phyloP scores from a whole-genome alignment of 192 early-diverging fungal genomes.

The Backusella australiensis region DNA sequence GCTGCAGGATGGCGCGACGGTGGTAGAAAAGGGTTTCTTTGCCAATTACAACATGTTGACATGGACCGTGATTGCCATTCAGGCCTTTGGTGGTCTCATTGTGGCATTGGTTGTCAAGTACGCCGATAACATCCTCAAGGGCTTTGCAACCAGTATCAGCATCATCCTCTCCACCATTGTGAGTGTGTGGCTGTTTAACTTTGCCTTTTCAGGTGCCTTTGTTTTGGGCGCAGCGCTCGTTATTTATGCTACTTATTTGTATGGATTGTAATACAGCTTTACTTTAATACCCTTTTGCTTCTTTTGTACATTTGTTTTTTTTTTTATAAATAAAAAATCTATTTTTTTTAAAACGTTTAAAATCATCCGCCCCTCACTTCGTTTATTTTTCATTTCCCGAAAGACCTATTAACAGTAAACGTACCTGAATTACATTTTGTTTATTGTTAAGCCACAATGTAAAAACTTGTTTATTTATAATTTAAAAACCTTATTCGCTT shows the following conservation, averaged over 20 bases:
- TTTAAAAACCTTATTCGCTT: not conserved
- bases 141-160: constrained; percentile 97
- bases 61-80: constrained; percentile 77
- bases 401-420: not conserved
- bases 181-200: constrained; percentile 84
- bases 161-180: constrained; percentile 89
- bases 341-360: not conserved
- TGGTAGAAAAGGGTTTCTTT: constrained; percentile 81
- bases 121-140: constrained; percentile 98
- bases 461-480: not conserved
- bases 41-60: constrained; percentile 85
- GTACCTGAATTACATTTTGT: not conserved
- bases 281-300: not conserved
- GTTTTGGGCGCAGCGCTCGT: constrained; percentile 69
- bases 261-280: constrained; percentile 45
- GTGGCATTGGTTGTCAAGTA: constrained; percentile 97
- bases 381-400: not conserved
- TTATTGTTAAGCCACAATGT: not conserved
- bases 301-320: not conserved
- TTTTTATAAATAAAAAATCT: not conserved
- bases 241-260: constrained; percentile 75
- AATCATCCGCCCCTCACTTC: not conserved
- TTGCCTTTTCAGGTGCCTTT: constrained; percentile 70
- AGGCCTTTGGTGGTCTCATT: constrained; percentile 91
- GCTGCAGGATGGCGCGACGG: constrained; percentile 74